Evolutionary conservation across 2,329 filamentous ascomycete genomes (phyloP).

Genomic region (Aspergillus cejpii): DNA sequence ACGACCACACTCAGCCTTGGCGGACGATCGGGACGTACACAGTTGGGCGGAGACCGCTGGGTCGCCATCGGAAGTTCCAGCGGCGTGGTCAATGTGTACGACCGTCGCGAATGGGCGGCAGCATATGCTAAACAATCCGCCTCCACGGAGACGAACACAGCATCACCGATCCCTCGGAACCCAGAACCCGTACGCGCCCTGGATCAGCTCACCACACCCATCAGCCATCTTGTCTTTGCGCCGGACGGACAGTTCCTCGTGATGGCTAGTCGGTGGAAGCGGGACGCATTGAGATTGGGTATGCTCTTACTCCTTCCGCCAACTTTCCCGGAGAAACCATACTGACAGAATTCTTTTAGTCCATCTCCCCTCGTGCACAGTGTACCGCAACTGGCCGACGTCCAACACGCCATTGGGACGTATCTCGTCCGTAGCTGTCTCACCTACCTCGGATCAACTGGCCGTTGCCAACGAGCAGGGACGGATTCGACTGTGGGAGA

Average conservation of each 20-base stretch:
- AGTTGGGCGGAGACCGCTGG: constrained; percentile 73
- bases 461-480: constrained; percentile 85
- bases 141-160: constrained; percentile 23
- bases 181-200: constrained; percentile 68
- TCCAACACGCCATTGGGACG: constrained; percentile 79
- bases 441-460: constrained; percentile 59
- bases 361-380: constrained; percentile 84
- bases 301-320: constrained; percentile 11
- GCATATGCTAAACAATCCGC: constrained; percentile 31
- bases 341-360: constrained; percentile 42
- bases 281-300: constrained; percentile 71
- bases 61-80: constrained; percentile 78
- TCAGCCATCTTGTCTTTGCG: constrained; percentile 72
- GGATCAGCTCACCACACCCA: constrained; percentile 81
- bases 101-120: constrained; percentile 59
- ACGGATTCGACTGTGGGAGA: constrained; percentile 86
- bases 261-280: constrained; percentile 80
- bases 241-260: constrained; percentile 84
- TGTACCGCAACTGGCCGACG: constrained; percentile 97
- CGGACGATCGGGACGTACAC: constrained; percentile 33
- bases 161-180: constrained; percentile 52
- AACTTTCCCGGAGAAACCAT: background rate
- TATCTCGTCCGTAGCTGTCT: constrained; percentile 67
- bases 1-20: constrained; percentile 78
- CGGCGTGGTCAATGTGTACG: constrained; percentile 90